Evolutionary conservation across 2,329 filamentous ascomycete genomes (phyloP).

Genomic region (Phialophora chinensis): DNA sequence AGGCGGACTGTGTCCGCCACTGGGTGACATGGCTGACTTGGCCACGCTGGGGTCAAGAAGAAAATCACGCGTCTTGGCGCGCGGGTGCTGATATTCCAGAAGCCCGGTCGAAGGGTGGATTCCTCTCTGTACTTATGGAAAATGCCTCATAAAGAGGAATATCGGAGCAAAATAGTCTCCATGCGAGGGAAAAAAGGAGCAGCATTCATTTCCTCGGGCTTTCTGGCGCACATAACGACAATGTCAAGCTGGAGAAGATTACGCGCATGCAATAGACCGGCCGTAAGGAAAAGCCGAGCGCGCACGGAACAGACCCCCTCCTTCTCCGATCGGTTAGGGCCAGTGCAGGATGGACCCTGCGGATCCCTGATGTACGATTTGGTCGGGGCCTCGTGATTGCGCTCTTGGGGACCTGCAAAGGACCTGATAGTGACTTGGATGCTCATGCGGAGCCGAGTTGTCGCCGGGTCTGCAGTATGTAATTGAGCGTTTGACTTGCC

Average conservation of each 20-base stretch:
- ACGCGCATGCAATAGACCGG: conserved; percentile 9
- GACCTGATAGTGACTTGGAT: background rate
- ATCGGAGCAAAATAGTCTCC: background rate
- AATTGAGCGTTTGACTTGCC: background rate
- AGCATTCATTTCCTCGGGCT: background rate
- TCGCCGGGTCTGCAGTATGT: conserved; percentile 1
- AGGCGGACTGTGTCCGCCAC: conserved; percentile 13
- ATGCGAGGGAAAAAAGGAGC: background rate
- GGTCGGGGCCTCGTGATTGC: conserved; percentile 8
- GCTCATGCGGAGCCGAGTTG: conserved; percentile 8
- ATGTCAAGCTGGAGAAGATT: conserved; percentile 3
- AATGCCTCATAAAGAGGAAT: conserved; percentile 19
- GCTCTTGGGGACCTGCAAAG: background rate
- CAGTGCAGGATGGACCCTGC: background rate
- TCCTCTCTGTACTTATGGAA: conserved; percentile 1
- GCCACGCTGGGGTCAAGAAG: background rate
- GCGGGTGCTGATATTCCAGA: conserved; percentile 18
- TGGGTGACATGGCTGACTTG: conserved; percentile 14
- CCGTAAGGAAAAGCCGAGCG: conserved; percentile 21
- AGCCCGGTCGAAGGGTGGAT: conserved; percentile 15
- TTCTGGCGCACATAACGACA: background rate
- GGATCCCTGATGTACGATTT: conserved; percentile 13
- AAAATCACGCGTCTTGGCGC: conserved; percentile 14
- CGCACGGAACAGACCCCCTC: background rate
- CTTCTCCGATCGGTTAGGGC: conserved; percentile 4